phyloP scores from a whole-genome alignment of 306 rosid species.

The Nissolia schottii region DNA sequence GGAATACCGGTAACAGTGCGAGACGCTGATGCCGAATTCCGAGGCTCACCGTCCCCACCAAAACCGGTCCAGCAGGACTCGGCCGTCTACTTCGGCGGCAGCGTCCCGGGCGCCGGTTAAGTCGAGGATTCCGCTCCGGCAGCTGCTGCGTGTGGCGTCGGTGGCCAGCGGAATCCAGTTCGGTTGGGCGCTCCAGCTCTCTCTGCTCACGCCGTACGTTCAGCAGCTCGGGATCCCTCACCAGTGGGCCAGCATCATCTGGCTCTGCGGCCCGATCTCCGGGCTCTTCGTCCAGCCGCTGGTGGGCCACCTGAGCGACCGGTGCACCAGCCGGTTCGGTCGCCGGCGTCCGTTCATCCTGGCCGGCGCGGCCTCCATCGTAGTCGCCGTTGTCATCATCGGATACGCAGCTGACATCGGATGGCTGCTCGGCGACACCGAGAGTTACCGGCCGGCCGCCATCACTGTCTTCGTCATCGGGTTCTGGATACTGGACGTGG shows the following conservation, averaged over 20 bases:
- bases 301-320: conserved; percentile 77
- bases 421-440: conserved; percentile 62
- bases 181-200: conserved; percentile 97
- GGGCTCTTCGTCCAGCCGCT: conserved; percentile 85
- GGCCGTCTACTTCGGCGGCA: conserved; percentile 31
- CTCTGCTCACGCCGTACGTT: conserved; percentile 80
- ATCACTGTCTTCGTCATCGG: conserved; percentile 59
- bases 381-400: conserved; percentile 58
- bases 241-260: conserved; percentile 86
- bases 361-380: conserved; percentile 53
- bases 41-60: conserved; percentile 41
- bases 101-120: conserved; percentile 24
- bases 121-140: conserved; percentile 44
- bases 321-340: conserved; percentile 65
- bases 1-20: conserved; percentile 13
- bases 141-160: conserved; percentile 66
- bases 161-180: conserved; percentile 90
- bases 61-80: conserved; percentile 28
- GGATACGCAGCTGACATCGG: conserved; percentile 84
- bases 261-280: conserved; percentile 91
- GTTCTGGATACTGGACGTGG: conserved; percentile 83
- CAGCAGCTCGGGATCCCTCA: conserved; percentile 96
- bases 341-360: conserved; percentile 88
- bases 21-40: conserved; percentile 42
- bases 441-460: conserved; percentile 53